Evolutionary conservation across 306 rosid species (phyloP).

Genomic region (Medicago arabica): DNA sequence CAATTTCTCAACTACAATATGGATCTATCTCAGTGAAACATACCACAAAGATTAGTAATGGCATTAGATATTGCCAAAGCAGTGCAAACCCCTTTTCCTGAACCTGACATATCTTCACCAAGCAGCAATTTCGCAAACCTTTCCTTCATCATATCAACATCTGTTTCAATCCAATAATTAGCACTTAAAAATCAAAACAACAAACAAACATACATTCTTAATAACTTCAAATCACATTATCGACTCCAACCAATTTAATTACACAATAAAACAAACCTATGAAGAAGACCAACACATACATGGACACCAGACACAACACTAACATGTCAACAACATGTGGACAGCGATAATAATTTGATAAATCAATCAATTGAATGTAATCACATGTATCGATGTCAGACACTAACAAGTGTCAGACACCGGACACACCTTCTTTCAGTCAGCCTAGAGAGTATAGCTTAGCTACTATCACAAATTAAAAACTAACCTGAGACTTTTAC

Average conservation of each 20-base stretch:
- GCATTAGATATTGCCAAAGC: conserved; percentile 96
- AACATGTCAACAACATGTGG: too few relatives aligned
- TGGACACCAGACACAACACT: too few relatives aligned
- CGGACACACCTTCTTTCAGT: too few relatives aligned
- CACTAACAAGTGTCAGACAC: too few relatives aligned
- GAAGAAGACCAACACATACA: too few relatives aligned
- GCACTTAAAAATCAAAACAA: conserved; percentile 16
- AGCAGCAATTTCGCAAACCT: conserved; percentile 89
- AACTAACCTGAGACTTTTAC: conserved; percentile 70
- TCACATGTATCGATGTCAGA: too few relatives aligned
- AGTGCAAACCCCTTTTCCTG: conserved; percentile 93
- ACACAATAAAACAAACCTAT: too few relatives aligned
- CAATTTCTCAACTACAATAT: conserved; percentile 7
- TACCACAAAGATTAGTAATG: conserved; percentile 94
- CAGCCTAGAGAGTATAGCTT: too few relatives aligned
- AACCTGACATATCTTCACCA: conserved; percentile 98
- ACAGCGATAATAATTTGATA: too few relatives aligned
- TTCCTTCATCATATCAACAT: conserved; percentile 89
- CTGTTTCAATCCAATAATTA: conserved; percentile 48
- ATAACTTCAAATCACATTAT: conserved; percentile 18
- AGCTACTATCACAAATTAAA: neutral
- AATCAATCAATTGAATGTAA: too few relatives aligned
- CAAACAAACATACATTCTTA: conserved; percentile 5
- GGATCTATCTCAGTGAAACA: conserved; percentile 16
- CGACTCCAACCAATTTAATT: neutral